These are phyloP conservation scores for Scleroderma bovista DNA, from an alignment of 768 basidiomycete genomes.

Conservation along the genomic window DNA sequence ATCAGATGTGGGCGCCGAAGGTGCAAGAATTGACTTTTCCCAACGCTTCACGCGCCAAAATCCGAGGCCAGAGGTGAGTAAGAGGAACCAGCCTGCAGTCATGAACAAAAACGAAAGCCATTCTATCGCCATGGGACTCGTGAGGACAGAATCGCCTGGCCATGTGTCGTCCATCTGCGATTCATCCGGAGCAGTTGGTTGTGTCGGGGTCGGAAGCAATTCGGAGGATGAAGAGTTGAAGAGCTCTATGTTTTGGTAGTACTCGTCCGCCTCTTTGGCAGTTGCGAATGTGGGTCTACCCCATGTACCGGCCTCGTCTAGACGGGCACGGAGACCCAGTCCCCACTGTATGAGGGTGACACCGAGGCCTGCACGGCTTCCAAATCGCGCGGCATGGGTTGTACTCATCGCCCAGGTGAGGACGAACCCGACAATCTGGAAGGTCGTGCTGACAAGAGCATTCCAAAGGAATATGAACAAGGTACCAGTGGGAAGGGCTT, in stretches of 20 bases:
- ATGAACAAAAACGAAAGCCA: conserved; percentile 96
- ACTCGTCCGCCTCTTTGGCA: conserved; percentile 42
- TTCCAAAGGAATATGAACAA: conserved; percentile 91
- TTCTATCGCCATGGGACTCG: conserved; percentile 75
- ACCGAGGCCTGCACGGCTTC: conserved; percentile 92
- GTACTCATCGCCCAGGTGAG: conserved; percentile 92
- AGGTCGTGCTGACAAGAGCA: conserved; percentile 87
- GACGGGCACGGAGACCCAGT: conserved; percentile 60
- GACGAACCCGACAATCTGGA: conserved; percentile 94
- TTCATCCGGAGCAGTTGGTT: conserved; percentile 7
- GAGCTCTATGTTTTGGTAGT: conserved; percentile 27
- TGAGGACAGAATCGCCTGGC: conserved; percentile 38
- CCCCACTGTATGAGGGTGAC: conserved; percentile 96
- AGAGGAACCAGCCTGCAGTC: conserved; percentile 85
- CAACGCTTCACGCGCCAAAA: conserved; percentile 89
- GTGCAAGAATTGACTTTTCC: conserved; percentile 71
- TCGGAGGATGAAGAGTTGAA: conserved; percentile 16
- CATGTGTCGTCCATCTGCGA: conserved; percentile 9
- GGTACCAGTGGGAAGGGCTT: conserved; percentile 77
- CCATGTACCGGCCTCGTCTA: conserved; percentile 37
- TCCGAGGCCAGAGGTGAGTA: conserved; percentile 85
- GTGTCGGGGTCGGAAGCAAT: conserved; percentile 20
- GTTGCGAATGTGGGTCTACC: conserved; percentile 38
- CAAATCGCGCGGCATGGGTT: conserved; percentile 89
- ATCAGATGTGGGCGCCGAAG: conserved; percentile 31